phyloP scores from a whole-genome alignment of 192 early-diverging fungal genomes.

The Rhizophagus clarus region DNA sequence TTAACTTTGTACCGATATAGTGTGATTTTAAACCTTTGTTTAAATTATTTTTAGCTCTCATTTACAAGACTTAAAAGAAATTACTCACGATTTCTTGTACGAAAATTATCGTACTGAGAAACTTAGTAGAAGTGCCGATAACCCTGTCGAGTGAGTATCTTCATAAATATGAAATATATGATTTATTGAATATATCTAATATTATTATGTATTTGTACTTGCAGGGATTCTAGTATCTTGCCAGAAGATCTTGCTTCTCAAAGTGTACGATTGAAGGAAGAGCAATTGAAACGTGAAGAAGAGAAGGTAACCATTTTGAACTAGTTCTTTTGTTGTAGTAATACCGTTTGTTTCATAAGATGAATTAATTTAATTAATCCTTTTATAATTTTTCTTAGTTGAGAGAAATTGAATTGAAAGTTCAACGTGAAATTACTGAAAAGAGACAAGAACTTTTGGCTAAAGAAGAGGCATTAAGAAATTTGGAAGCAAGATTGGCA shows the following conservation, averaged over 20 bases:
- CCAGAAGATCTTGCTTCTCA: slow-evolving; percentile 28
- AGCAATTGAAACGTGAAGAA: slow-evolving; percentile 57
- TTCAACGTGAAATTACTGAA: slow-evolving; percentile 56
- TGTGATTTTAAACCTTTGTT: not conserved
- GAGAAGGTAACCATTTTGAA: slow-evolving; percentile 40
- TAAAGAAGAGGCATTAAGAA: slow-evolving; percentile 58
- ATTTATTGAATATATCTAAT: not conserved
- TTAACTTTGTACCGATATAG: not conserved
- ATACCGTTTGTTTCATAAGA: not conserved
- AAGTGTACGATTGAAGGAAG: slow-evolving; percentile 52
- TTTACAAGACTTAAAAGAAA: slow-evolving; percentile 96
- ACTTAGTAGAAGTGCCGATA: slow-evolving; percentile 58
- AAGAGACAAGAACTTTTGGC: slow-evolving; percentile 58
- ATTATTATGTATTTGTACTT: not conserved
- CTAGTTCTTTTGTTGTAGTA: not conserved
- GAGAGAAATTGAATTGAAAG: slow-evolving; percentile 53
- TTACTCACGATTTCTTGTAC: slow-evolving; percentile 94
- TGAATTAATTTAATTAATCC: not conserved
- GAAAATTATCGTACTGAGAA: slow-evolving; percentile 94
- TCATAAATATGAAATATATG: not conserved
- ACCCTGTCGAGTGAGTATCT: slow-evolving; percentile 40
- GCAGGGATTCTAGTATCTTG: slow-evolving; percentile 1
- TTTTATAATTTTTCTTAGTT: slow-evolving; percentile 36
- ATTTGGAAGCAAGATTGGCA: slow-evolving; percentile 49
- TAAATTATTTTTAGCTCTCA: slow-evolving; percentile 73